Percentiles rank a stretch among this genome's conserved stretches.
These are phyloP conservation scores for Prosopis cineraria DNA, from an alignment of 306 rosid species.

Conservation along the genomic window DNA sequence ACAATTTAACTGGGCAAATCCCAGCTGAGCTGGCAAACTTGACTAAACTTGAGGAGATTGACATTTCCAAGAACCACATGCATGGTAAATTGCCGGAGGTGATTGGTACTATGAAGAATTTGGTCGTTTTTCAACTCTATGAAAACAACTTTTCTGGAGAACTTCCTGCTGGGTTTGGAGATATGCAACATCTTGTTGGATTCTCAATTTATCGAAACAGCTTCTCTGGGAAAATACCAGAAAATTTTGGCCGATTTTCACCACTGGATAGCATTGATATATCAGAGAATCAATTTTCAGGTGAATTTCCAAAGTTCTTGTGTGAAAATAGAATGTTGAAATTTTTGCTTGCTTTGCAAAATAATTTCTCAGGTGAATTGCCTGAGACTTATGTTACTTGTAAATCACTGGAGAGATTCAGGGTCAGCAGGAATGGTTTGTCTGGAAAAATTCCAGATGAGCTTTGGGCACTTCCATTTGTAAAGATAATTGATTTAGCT, in stretches of 20 bases:
- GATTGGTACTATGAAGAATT: constrained; percentile 66
- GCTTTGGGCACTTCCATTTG: constrained; percentile 81
- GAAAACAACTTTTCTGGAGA: constrained; percentile 76
- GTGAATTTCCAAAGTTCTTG: constrained; percentile 79
- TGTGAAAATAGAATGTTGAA: constrained; percentile 64
- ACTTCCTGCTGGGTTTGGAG: constrained; percentile 82
- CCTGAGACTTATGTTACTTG: constrained; percentile 68
- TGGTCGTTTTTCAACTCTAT: constrained; percentile 79
- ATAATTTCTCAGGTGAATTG: constrained; percentile 76
- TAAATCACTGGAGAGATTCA: constrained; percentile 71
- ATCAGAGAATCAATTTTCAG: constrained; percentile 91
- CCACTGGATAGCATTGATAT: constrained; percentile 79
- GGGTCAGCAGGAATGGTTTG: constrained; percentile 67
- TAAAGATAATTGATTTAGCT: constrained; percentile 72
- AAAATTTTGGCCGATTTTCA: constrained; percentile 68
- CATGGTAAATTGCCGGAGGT: constrained; percentile 66
- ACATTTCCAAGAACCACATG: constrained; percentile 66
- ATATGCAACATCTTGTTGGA: constrained; percentile 67
- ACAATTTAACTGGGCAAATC: constrained; percentile 72
- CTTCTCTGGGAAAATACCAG: constrained; percentile 73
- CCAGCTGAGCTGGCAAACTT: constrained; percentile 73
- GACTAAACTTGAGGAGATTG: constrained; percentile 73
- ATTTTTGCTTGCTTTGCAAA: constrained; percentile 82
- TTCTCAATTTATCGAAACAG: constrained; percentile 73
- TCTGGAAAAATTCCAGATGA: constrained; percentile 70